Evolutionary conservation across 2,329 filamentous ascomycete species (phyloP), one percentile per base, ranked within the genome.

Genomic region (Beauveria medogensis): DNA sequence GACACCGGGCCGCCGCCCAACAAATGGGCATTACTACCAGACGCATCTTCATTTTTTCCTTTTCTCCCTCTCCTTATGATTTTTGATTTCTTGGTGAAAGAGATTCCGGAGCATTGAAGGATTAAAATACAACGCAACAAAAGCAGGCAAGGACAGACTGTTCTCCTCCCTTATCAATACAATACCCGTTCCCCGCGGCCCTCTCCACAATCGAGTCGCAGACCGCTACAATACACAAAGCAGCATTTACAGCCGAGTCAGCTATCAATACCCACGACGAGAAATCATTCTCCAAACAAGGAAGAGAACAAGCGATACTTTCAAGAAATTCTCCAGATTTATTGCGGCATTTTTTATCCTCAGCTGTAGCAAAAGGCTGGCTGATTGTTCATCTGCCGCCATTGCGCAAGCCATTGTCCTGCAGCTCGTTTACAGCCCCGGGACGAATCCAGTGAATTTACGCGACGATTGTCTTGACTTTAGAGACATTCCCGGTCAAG

Each of bases 161-260:
- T 37, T 5, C 34, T 37, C 5, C 34, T 37, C 24, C 24, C 24
- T 24, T 24, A 24, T 24, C 34, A 37, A 5, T 16, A 37, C 44
- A 47, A 28, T 48, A 48, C 26, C 46, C 46, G 24, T 28, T 24
- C n/a, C 18, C 26, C 24, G 7, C 8, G 9, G 8, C 8, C 9
- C 52, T 40, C 52, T n/a, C 37, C 37, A 43, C 51, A 44, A 40
- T 8, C 8, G 43, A 56, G 16, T 22, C 26, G 55, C 55, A 57
- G 55, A 57, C 55, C 55, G 55, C 55, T 50, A 57, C 30, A 50
- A 46, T 26, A 28, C 20, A 54, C n/a, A 28, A 37, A 40, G 34
- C n/a, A 56, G 54, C 20, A 56, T 56, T 20, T 34, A 40, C 44
- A 57, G 30, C 55, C 55, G 44, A 50, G 46, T 41, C 44, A 50